These are phyloP conservation scores for Colletotrichum nymphaeae DNA, from an alignment of 2,329 filamentous ascomycete species.

Conservation along the genomic window DNA sequence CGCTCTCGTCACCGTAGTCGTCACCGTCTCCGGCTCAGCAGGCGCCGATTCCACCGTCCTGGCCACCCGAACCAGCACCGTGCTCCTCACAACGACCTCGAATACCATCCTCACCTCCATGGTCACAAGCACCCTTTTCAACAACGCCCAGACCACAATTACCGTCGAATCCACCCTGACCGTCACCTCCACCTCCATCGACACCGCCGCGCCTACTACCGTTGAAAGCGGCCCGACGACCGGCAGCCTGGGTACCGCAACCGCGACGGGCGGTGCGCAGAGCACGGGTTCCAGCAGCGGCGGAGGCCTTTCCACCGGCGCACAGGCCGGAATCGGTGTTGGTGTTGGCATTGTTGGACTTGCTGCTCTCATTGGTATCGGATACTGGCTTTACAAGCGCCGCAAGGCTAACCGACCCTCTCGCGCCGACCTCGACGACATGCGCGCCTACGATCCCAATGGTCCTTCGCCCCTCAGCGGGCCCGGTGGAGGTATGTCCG, in stretches of 20 bases:
- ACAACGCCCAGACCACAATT: conserved; percentile 50
- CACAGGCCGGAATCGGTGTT: conserved; percentile 57
- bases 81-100: conserved; percentile 44
- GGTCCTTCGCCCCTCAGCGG: conserved; percentile 29
- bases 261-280: background rate
- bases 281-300: conserved; percentile 26
- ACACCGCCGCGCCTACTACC: conserved; percentile 43
- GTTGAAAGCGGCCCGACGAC: conserved; percentile 40
- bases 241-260: conserved; percentile 39
- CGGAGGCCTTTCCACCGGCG: conserved; percentile 50
- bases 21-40: conserved; percentile 48
- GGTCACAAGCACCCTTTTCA: conserved; percentile 35
- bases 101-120: conserved; percentile 42
- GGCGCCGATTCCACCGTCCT: conserved; percentile 19
- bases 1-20: conserved; percentile 45
- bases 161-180: conserved; percentile 51
- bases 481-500: conserved; percentile 22
- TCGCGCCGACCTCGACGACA: conserved; percentile 36
- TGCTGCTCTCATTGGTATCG: conserved; percentile 36
- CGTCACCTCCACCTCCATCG: conserved; percentile 47
- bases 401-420: conserved; percentile 33
- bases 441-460: conserved; percentile 53
- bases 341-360: conserved; percentile 52
- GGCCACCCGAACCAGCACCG: conserved; percentile 26
- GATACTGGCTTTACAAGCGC: conserved; percentile 37